Percentiles rank a stretch among this genome's conserved stretches.
These are phyloP conservation scores for Grigorovia yakushimaensis DNA, from an alignment of 805 yeast species.

Conservation along the genomic window DNA sequence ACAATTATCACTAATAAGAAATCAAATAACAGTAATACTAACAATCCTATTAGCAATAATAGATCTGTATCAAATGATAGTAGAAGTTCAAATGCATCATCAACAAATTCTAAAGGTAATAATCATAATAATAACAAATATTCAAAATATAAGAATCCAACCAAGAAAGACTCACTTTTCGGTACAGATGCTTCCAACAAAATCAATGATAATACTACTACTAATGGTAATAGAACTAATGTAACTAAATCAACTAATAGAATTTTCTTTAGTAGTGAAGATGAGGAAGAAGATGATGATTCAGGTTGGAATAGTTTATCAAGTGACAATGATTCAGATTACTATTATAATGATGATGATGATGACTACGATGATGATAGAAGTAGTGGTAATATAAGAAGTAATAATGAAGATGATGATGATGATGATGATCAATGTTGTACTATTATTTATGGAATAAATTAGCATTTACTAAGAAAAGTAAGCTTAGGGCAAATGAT, in stretches of 20 bases:
- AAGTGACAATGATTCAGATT: slow-evolving; percentile 14
- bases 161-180: slow-evolving; percentile 5
- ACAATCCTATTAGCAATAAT: neutral
- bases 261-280: slow-evolving; percentile 27
- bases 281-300: slow-evolving; percentile 15
- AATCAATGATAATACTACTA: slow-evolving; percentile 3
- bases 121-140: neutral
- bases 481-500: neutral
- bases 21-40: slow-evolving; percentile 1
- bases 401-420: slow-evolving; percentile 15
- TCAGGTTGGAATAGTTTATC: slow-evolving; percentile 27
- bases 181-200: neutral
- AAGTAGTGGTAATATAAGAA: slow-evolving; percentile 7
- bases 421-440: slow-evolving; percentile 27
- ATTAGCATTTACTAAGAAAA: slow-evolving; percentile 17
- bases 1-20: slow-evolving; percentile 11
- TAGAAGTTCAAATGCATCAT: neutral
- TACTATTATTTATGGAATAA: slow-evolving; percentile 27
- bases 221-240: slow-evolving; percentile 2
- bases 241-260: slow-evolving; percentile 12
- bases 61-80: neutral
- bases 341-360: slow-evolving; percentile 10
- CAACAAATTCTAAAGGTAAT: neutral
- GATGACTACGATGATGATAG: slow-evolving; percentile 14
- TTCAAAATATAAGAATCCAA: neutral